A percentile compares a stretch with the other conserved stretches of the same genome.
Evolutionary conservation across 169 alveolate genomes (phyloP).

Genomic region (Plasmodium fragile): DNA sequence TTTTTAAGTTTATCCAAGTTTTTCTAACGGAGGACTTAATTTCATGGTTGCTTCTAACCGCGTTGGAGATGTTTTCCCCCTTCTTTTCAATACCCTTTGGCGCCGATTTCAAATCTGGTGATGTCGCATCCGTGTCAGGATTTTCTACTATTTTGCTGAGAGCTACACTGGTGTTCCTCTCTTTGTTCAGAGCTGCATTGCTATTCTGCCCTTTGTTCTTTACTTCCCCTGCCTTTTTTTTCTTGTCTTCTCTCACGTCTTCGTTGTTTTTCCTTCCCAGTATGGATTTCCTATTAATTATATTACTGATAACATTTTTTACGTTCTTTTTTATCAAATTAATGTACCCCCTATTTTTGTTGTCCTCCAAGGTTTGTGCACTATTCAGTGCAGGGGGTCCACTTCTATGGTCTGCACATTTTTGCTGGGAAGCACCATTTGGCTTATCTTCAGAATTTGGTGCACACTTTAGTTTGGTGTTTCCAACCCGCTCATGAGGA

Average conservation of each 20-base stretch:
- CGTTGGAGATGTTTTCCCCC: neutral
- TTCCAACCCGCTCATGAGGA: neutral
- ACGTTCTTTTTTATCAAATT: constrained; percentile 22
- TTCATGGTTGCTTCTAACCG: neutral
- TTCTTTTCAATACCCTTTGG: constrained; percentile 7
- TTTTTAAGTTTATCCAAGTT: constrained; percentile 1
- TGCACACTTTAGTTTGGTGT: neutral
- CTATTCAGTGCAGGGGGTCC: neutral
- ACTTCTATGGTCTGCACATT: neutral
- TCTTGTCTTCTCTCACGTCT: neutral
- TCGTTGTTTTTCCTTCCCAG: neutral
- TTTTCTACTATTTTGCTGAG: neutral
- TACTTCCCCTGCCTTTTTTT: neutral
- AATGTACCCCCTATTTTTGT: constrained; percentile 10
- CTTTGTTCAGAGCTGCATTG: neutral
- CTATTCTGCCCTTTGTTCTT: neutral
- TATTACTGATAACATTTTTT: constrained; percentile 13
- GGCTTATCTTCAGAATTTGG: constrained; percentile 3
- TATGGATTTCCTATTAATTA: constrained; percentile 21
- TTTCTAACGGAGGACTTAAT: neutral
- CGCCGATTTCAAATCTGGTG: neutral
- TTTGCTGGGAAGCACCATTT: neutral
- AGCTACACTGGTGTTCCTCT: neutral
- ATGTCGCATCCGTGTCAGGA: neutral
- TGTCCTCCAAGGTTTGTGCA: neutral